Evolutionary conservation across 164 flowering plant genomes (phyloP).

Genomic region (Umbilicus rupestris): DNA sequence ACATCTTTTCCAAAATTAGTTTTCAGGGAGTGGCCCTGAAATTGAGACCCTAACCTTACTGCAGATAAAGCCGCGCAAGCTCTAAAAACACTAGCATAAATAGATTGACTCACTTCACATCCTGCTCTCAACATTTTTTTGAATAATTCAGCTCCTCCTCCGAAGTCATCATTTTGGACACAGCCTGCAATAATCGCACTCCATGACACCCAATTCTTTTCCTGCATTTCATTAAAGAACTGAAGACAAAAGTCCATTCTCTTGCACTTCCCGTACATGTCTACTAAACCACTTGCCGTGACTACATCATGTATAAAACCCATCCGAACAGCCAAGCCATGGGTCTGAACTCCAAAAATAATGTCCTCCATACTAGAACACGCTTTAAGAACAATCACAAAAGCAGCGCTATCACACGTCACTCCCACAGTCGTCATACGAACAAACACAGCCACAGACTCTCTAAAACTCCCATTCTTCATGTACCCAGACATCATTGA

Average conservation of each 20-base stretch:
- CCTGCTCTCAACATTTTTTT: constrained; percentile 49
- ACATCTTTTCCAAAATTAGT: constrained; percentile 38
- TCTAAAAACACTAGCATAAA: constrained; percentile 65
- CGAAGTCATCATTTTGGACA: constrained; percentile 38
- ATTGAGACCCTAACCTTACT: constrained; percentile 42
- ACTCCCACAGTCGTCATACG: constrained; percentile 31
- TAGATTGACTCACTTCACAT: constrained; percentile 58
- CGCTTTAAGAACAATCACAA: constrained; percentile 47
- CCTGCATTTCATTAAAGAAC: constrained; percentile 43
- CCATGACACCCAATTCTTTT: constrained; percentile 71
- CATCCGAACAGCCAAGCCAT: constrained; percentile 37
- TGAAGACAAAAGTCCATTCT: constrained; percentile 26
- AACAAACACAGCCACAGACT: constrained; percentile 30
- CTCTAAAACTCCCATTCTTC: constrained; percentile 31
- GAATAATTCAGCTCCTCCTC: constrained; percentile 41
- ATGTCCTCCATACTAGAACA: constrained; percentile 38
- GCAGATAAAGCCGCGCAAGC: constrained; percentile 51
- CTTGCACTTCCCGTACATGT: constrained; percentile 77
- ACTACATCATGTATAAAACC: constrained; percentile 60
- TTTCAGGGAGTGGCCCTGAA: constrained; percentile 63
- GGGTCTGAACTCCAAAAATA: constrained; percentile 43
- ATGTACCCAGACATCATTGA: constrained; percentile 57
- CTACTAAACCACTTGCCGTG: constrained; percentile 58
- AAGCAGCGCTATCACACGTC: constrained; percentile 33
- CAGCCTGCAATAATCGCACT: constrained; percentile 70